Conservation (phyloP, 495 filamentous ascomycete species). For the Corynascus novoguineensis region DNA sequence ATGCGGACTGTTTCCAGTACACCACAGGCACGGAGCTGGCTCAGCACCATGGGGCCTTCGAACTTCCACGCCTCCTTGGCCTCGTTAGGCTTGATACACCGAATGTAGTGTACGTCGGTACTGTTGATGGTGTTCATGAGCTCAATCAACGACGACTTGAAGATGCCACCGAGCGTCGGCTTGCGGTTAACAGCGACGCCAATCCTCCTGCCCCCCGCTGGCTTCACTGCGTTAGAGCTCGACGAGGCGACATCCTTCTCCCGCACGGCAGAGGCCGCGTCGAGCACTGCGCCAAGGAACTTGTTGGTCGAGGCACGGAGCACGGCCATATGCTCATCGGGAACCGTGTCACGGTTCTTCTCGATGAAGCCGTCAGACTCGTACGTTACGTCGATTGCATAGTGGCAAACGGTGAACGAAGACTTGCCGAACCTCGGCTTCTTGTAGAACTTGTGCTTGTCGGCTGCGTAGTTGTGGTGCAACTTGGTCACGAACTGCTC, state of each 20-base stretch:
- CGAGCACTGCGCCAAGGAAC: constrained; percentile 81
- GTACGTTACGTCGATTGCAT: constrained; percentile 97
- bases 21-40: constrained; percentile 95
- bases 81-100: constrained; percentile 99
- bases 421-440: constrained; percentile 97
- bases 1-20: constrained; percentile 98
- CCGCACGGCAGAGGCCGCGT: constrained; percentile 75
- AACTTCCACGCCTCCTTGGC: constrained; percentile 97
- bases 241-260: constrained; percentile 77
- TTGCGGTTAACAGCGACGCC: constrained; percentile 92
- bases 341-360: constrained; percentile 98
- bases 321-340: constrained; percentile 95
- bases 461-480: constrained; percentile 83
- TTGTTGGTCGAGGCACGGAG: constrained; percentile 75
- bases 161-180: constrained; percentile 94
- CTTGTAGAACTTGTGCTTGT: constrained; percentile 97
- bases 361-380: constrained; percentile 99
- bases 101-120: constrained; percentile 98
- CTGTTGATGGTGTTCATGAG: constrained; percentile 96
- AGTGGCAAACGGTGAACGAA: constrained; percentile 97
- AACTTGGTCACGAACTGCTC: constrained; percentile 97
- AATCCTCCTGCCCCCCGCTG: constrained; percentile 70
- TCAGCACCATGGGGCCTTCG: constrained; percentile 97
- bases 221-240: constrained; percentile 62
- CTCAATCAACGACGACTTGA: constrained; percentile 97